These are phyloP conservation scores for Penicillium sp. DNA, from an alignment of 2,329 filamentous ascomycete species.

Conservation along the genomic window DNA sequence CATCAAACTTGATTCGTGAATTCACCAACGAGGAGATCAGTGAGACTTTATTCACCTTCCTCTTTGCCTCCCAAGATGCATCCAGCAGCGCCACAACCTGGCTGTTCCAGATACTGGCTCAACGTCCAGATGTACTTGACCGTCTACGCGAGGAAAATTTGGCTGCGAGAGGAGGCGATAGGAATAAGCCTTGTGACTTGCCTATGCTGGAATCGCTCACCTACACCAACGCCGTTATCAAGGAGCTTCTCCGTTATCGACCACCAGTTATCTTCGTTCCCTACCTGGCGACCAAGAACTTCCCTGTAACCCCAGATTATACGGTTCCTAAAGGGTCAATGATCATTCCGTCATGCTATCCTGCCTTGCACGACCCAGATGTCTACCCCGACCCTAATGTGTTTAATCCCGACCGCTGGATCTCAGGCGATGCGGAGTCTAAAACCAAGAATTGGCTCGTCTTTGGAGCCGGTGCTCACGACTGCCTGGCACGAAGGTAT, in stretches of 20 bases:
- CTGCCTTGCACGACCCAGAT: conserved; percentile 58
- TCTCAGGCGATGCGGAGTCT: conserved; percentile 57
- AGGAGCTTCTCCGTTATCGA: conserved; percentile 59
- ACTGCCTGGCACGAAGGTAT: conserved; percentile 58
- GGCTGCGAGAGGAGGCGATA: conserved; percentile 51
- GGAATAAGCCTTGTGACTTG: conserved; percentile 50
- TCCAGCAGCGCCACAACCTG: conserved; percentile 61
- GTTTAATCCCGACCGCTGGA: conserved; percentile 61
- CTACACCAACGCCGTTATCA: conserved; percentile 61
- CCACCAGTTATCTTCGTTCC: conserved; percentile 63
- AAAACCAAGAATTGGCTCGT: conserved; percentile 63
- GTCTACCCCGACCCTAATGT: conserved; percentile 55
- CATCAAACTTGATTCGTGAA: conserved; percentile 56
- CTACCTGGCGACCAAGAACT: conserved; percentile 56
- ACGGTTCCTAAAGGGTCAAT: conserved; percentile 59
- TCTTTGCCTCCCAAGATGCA: conserved; percentile 62
- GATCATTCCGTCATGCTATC: conserved; percentile 60
- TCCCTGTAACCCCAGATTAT: conserved; percentile 56
- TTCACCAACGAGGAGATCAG: conserved; percentile 59
- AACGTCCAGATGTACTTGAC: conserved; percentile 57
- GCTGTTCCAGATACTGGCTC: conserved; percentile 60
- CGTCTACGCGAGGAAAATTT: conserved; percentile 58
- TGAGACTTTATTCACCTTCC: conserved; percentile 60
- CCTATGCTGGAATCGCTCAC: conserved; percentile 57
- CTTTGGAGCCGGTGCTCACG: conserved; percentile 59